A percentile compares a stretch with the other conserved stretches of the same genome.
phyloP scores from a whole-genome alignment of 2,329 filamentous ascomycete genomes.

The Colletotrichum higginsianum region DNA sequence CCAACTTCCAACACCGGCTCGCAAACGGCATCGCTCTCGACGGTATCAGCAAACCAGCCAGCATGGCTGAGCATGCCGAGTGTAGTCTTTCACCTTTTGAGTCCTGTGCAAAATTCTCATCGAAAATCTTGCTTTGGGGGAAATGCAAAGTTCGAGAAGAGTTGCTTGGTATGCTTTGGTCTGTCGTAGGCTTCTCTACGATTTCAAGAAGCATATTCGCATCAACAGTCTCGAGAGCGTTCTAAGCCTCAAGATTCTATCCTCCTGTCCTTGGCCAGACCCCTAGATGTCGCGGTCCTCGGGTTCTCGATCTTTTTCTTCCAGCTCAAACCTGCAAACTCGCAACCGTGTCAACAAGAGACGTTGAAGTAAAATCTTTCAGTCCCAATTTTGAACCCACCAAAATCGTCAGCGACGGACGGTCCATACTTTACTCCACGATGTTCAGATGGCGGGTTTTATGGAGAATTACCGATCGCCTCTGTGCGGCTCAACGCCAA shows the following conservation, averaged over 20 bases:
- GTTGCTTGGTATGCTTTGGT: not conserved
- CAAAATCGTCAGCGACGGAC: not conserved
- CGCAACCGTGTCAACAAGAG: not conserved
- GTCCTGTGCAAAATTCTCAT: no score
- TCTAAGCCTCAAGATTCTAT: no score
- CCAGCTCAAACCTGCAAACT: not conserved
- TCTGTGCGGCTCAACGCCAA: not conserved
- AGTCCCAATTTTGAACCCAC: slow-evolving; percentile 18
- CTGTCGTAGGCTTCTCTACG: not conserved
- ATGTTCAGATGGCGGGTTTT: not conserved
- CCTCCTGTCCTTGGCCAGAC: no score
- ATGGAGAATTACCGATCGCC: slow-evolving; percentile 10
- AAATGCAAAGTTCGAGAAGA: no score
- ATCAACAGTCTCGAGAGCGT: no score
- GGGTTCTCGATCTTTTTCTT: not conserved
- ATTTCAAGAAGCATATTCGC: no score
- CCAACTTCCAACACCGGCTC: not conserved
- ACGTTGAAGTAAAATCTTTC: not conserved
- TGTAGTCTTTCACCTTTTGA: not conserved
- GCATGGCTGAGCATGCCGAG: no score
- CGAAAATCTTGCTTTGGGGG: no score
- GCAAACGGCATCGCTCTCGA: no score
- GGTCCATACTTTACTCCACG: slow-evolving; percentile 18
- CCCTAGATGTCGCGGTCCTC: not conserved
- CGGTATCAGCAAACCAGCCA: not conserved